A percentile compares a stretch with the other conserved stretches of the same genome.
Conservation (phyloP, 306 rosid species). For the Acacia confusa region DNA sequence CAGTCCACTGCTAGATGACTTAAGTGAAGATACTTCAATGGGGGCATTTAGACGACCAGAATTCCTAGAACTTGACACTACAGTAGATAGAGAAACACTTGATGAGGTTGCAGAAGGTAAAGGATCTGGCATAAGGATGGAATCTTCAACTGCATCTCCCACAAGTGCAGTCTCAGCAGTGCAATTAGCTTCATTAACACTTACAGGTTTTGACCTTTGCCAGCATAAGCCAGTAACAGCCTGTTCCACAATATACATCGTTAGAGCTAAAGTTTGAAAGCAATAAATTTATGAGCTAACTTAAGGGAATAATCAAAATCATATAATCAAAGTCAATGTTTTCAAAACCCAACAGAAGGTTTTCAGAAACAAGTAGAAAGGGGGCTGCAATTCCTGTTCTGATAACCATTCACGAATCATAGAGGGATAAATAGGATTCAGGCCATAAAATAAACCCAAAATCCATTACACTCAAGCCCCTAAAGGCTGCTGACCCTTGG, state of each 20-base stretch:
- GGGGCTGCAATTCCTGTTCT: not conserved
- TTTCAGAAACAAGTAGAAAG: not conserved
- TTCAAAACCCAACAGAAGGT: not conserved
- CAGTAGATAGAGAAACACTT: constrained; percentile 54
- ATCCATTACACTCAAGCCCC: not conserved
- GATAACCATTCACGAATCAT: not conserved
- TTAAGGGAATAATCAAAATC: constrained; percentile 5
- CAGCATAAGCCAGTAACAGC: constrained; percentile 96
- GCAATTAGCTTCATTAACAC: constrained; percentile 79
- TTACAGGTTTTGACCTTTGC: constrained; percentile 96
- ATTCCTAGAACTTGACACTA: constrained; percentile 60
- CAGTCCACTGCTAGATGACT: constrained; percentile 52
- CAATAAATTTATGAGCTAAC: constrained; percentile 8
- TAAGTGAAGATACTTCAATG: constrained; percentile 53
- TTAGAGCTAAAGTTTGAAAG: constrained; percentile 30
- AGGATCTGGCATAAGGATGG: constrained; percentile 98
- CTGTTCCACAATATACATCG: constrained; percentile 53
- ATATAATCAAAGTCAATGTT: not conserved
- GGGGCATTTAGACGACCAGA: constrained; percentile 64
- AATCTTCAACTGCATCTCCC: constrained; percentile 90
- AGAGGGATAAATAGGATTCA: not conserved
- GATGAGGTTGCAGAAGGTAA: constrained; percentile 84
- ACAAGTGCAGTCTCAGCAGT: constrained; percentile 78
- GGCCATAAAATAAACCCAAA: not conserved
- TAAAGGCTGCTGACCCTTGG: not conserved